Evolutionary conservation across 495 filamentous ascomycete species (phyloP), one percentile per base, ranked within the genome.

Genomic region (Friedmanniomyces simplex): DNA sequence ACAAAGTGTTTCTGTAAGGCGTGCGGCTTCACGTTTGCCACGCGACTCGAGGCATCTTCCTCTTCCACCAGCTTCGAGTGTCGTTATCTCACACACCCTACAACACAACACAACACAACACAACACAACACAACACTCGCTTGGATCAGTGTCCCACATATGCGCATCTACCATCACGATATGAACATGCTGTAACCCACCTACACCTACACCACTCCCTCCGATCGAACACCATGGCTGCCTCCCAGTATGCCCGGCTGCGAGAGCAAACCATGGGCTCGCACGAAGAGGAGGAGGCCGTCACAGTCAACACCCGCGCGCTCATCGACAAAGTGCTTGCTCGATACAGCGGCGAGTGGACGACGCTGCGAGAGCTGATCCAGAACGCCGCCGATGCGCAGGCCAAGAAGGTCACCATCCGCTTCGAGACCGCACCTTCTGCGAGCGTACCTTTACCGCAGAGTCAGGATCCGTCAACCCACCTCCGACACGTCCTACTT

Each of bases 371-470:
- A 73, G 94, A 99, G 67, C 86, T 97, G 61, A 87, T 99, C 30
- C 94, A 99, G 67, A 99, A 99, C 68, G 94, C 93, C 11, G 93
- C 94, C 39, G 94, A 99, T 73, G 94, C 94, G 20, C 84, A 86
- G 59, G 91, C 93, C 20, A 86, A 83, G 10, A 90, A 84, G 54
- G 91, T 99, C 30, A 85, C 83, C 43, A 88, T 99, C 60, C 88
- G 84, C 56, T 93, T 90, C 73, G 89, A 96, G 68, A 95, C 89
- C 0, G 67, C 87, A 6, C 89, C 90, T 12, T 95, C 90, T 22
- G 78, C 83, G 1, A 82, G 76, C 16, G 74, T 93, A 20, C 87
- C 90, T 8, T 74, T 88, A 2, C 87, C 90, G 6, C 69, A 78
- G 18, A 78, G 78, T 16, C 80, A 79, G 46, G 82, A 86, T 63